A percentile compares a stretch with the other conserved stretches of the same genome.
phyloP scores from a whole-genome alignment of 2,329 filamentous ascomycete genomes.

The Pseudogymnoascus sp. region DNA sequence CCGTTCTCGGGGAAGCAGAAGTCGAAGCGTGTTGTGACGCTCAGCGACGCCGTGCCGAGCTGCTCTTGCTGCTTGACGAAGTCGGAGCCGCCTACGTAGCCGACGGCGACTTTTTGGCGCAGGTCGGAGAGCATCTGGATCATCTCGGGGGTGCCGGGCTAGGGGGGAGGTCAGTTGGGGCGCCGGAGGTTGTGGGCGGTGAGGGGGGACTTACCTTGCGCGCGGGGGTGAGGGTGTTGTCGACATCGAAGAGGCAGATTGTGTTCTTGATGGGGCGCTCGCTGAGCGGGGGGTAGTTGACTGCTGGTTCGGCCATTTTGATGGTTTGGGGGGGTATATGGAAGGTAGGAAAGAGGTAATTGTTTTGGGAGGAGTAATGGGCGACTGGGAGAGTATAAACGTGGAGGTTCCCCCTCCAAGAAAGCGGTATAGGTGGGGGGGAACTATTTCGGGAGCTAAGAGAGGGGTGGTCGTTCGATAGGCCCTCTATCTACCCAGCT shows the following conservation, averaged over 20 bases:
- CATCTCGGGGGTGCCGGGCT: constrained; percentile 73
- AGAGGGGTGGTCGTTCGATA: constrained; percentile 1
- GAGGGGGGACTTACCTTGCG: constrained; percentile 50
- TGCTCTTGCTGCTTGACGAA: constrained; percentile 94
- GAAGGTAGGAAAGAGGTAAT: neutral
- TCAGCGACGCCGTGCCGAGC: constrained; percentile 59
- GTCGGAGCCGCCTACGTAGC: constrained; percentile 89
- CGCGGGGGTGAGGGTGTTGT: constrained; percentile 80
- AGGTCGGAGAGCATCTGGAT: constrained; percentile 69
- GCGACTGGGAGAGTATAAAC: neutral
- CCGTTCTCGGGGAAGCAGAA: constrained; percentile 98
- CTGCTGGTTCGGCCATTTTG: constrained; percentile 10
- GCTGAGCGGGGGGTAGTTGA: constrained; percentile 56
- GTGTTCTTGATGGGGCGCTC: constrained; percentile 87
- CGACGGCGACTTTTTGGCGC: constrained; percentile 81
- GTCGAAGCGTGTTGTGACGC: constrained; percentile 84
- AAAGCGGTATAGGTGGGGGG: constrained; percentile 8
- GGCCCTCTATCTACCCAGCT: neutral
- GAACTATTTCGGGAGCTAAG: constrained; percentile 7
- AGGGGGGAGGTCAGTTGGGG: constrained; percentile 13
- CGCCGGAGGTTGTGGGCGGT: neutral
- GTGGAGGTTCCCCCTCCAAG: neutral
- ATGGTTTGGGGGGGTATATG: neutral
- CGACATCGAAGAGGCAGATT: constrained; percentile 92
- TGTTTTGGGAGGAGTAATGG: neutral